Percentiles rank a stretch among this genome's conserved stretches.
Conservation (phyloP, 768 basidiomycete genomes). For the Chalciporus piperatus region DNA sequence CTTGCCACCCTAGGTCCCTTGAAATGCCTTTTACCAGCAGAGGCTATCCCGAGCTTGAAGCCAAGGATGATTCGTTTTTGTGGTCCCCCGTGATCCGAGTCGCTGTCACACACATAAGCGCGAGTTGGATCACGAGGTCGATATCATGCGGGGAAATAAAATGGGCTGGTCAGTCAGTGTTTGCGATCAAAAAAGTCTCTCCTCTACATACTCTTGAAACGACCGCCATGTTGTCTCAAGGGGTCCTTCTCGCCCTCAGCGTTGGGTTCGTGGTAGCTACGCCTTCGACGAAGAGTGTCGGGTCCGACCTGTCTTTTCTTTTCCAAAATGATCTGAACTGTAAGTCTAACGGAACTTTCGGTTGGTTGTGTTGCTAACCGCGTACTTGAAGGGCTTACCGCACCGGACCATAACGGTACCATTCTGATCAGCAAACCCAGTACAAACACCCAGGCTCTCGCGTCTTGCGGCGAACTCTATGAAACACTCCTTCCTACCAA, state of each 20-base stretch:
- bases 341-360: background rate
- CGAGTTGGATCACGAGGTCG: too few relatives aligned
- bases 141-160: background rate
- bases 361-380: background rate
- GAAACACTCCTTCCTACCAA: constrained; percentile 9
- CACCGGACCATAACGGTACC: constrained; percentile 5
- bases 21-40: too few relatives aligned
- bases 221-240: background rate
- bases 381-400: background rate
- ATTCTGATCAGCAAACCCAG: constrained; percentile 2
- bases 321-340: constrained; percentile 13
- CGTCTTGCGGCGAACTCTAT: constrained; percentile 5
- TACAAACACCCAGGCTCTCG: constrained; percentile 2
- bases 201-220: background rate
- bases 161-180: background rate
- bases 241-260: background rate
- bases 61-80: too few relatives aligned
- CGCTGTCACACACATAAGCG: too few relatives aligned
- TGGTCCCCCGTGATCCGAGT: too few relatives aligned
- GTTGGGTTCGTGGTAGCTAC: background rate
- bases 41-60: too few relatives aligned
- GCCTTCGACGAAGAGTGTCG: constrained; percentile 2
- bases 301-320: constrained; percentile 8
- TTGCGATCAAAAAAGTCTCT: background rate
- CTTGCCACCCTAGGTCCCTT: too few relatives aligned